These are phyloP conservation scores for Anthracocystis walkeri DNA, from an alignment of 1,284 basidiomycete species.

Conservation along the genomic window DNA sequence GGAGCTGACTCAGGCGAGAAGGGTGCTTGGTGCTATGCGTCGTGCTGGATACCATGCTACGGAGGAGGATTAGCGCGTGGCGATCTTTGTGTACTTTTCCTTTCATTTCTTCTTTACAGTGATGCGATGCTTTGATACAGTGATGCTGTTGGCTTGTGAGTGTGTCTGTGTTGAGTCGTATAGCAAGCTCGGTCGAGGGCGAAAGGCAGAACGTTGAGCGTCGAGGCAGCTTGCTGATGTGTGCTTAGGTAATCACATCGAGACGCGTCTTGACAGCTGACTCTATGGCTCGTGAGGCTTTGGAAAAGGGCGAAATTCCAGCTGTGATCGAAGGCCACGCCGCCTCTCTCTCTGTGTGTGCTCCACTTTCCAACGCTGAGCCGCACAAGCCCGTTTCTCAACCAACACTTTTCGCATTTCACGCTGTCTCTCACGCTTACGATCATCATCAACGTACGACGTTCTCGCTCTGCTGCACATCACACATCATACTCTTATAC, in stretches of 20 bases:
- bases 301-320: not conserved
- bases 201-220: not conserved
- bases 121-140: not conserved
- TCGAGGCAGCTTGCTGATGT: not conserved
- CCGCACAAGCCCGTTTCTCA: slow-evolving; percentile 35
- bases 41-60: slow-evolving; percentile 66
- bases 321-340: slow-evolving; percentile 56
- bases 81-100: not conserved
- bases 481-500: not conserved
- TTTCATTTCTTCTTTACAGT: no score
- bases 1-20: slow-evolving; percentile 76
- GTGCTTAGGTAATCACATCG: slow-evolving; percentile 2
- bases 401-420: slow-evolving; percentile 16
- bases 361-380: slow-evolving; percentile 19
- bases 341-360: slow-evolving; percentile 15
- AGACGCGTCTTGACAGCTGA: slow-evolving; percentile 5
- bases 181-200: not conserved
- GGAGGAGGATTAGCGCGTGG: slow-evolving; percentile 50
- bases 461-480: no score
- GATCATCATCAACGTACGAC: slow-evolving; percentile 3
- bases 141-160: not conserved
- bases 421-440: not conserved
- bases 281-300: not conserved
- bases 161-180: not conserved
- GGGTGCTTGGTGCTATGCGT: slow-evolving; percentile 67